Evolutionary conservation across 2,329 filamentous ascomycete genomes (phyloP).

Genomic region (Biscogniauxia sp.): DNA sequence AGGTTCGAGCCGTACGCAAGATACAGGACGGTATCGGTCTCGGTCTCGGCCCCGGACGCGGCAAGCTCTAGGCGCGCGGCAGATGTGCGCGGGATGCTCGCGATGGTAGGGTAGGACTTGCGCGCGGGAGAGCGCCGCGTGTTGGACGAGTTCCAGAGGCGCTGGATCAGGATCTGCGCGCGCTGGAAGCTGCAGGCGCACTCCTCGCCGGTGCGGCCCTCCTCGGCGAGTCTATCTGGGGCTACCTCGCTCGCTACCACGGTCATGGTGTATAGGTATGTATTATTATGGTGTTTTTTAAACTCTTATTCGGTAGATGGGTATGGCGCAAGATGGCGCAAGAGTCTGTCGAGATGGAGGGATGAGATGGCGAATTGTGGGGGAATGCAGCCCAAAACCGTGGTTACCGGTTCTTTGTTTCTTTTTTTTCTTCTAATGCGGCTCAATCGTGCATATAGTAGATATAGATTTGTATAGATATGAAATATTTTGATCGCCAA

Average conservation of each 20-base stretch:
- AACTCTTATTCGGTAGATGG: no score
- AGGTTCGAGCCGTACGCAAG: conserved; percentile 94
- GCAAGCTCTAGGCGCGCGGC: conserved; percentile 38
- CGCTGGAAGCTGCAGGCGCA: conserved; percentile 10
- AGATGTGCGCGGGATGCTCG: conserved; percentile 38
- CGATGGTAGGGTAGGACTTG: conserved; percentile 24
- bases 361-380: no score
- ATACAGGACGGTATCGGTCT: conserved; percentile 62
- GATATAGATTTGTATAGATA: no score
- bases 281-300: no score
- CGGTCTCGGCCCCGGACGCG: conserved; percentile 12
- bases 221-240: conserved; percentile 8
- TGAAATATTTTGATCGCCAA: no score
- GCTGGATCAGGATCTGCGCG: conserved; percentile 15
- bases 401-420: no score
- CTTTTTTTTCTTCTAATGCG: no score
- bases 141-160: conserved; percentile 15
- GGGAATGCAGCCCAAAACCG: no score
- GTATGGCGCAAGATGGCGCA: not conserved
- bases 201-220: conserved; percentile 6
- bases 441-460: no score
- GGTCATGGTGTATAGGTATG: not conserved
- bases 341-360: no score
- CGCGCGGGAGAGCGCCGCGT: conserved; percentile 5
- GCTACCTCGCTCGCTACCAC: not conserved